Conservation (phyloP, 257 asterid species). For the Solanum virginianum region DNA sequence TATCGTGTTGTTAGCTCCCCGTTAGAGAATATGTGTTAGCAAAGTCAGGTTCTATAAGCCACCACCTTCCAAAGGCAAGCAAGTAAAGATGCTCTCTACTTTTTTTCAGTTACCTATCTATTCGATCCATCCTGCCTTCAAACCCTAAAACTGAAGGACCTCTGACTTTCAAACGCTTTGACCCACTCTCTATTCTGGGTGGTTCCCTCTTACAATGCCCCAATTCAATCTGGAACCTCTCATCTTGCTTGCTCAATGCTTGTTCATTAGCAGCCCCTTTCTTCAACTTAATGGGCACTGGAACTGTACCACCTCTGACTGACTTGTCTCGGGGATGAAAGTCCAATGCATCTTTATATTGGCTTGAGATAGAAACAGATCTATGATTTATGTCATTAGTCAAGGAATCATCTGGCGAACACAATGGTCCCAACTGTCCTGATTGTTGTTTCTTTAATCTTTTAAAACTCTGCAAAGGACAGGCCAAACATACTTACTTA, state of each 20-base stretch:
- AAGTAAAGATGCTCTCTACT: neutral
- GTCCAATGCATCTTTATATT: constrained; percentile 16
- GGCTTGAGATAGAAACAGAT: constrained; percentile 6
- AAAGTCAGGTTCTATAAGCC: constrained; percentile 27
- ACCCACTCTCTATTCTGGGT: constrained; percentile 31
- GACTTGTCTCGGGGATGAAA: constrained; percentile 20
- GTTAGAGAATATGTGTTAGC: constrained; percentile 39
- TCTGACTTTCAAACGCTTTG: constrained; percentile 62
- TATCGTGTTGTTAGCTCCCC: constrained; percentile 47
- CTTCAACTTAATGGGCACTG: constrained; percentile 55
- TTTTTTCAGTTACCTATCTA: constrained; percentile 1
- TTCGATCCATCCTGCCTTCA: constrained; percentile 24
- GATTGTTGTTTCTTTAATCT: constrained; percentile 56
- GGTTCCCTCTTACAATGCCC: constrained; percentile 27
- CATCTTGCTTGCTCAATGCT: constrained; percentile 10
- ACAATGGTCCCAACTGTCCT: constrained; percentile 14
- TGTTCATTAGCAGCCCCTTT: constrained; percentile 20
- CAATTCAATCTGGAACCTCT: constrained; percentile 14
- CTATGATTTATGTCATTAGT: constrained; percentile 6
- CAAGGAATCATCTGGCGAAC: constrained; percentile 17
- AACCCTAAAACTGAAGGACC: constrained; percentile 59
- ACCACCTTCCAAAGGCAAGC: constrained; percentile 2
- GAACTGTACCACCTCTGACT: constrained; percentile 24
- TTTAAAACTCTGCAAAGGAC: constrained; percentile 37
- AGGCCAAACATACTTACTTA: neutral